A percentile compares a stretch with the other conserved stretches of the same genome.
Evolutionary conservation across 116 monocot genomes (phyloP).

Genomic region (Papilionanthe hybrid): DNA sequence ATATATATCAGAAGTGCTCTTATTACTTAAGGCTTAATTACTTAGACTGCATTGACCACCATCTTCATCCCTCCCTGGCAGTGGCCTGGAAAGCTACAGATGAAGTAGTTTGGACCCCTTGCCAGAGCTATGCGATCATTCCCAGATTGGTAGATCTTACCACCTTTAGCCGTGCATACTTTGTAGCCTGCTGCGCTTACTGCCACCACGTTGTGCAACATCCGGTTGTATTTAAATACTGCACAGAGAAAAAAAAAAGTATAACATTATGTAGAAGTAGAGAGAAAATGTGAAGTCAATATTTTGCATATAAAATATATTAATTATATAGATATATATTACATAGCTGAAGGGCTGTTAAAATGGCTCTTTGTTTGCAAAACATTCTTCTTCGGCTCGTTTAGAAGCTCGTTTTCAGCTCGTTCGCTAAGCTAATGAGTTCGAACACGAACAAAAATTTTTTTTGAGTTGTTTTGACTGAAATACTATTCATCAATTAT

Average conservation of each 20-base stretch:
- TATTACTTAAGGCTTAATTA: background rate
- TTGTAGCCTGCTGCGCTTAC: constrained; percentile 48
- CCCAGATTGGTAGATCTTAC: constrained; percentile 33
- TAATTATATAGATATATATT: no score
- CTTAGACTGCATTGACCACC: constrained; percentile 29
- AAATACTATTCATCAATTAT: no score
- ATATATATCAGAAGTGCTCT: no score
- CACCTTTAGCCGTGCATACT: constrained; percentile 23
- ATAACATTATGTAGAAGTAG: background rate
- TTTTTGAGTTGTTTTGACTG: no score
- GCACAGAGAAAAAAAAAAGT: background rate
- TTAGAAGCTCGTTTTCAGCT: no score
- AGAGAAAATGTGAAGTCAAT: no score
- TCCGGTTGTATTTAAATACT: constrained; percentile 60
- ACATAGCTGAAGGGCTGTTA: no score
- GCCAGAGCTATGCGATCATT: constrained; percentile 44
- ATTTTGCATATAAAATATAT: no score
- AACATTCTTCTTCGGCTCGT: no score
- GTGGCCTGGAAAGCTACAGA: constrained; percentile 56
- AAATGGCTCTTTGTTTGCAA: no score
- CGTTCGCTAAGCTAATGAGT: no score
- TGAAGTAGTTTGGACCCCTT: constrained; percentile 61
- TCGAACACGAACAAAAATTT: no score
- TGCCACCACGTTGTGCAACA: constrained; percentile 50
- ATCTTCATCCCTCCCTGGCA: constrained; percentile 64